Evolutionary conservation across 1,139 yeast genomes (phyloP).

Genomic region (Hemisphaericaspora xylanilytica): DNA sequence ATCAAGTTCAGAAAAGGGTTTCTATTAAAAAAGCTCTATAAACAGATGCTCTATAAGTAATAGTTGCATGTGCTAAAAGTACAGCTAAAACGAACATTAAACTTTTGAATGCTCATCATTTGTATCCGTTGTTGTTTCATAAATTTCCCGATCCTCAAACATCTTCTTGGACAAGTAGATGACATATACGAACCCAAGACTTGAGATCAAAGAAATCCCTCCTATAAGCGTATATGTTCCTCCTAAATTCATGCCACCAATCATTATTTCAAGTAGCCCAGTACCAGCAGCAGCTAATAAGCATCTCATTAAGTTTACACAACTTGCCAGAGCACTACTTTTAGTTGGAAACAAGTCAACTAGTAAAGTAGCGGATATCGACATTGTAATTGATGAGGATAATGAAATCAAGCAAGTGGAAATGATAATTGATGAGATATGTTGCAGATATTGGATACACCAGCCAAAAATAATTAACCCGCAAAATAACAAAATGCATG

Average conservation of each 20-base stretch:
- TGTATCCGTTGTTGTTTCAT: not conserved
- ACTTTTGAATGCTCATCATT: no score
- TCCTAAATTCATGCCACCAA: conserved; percentile 28
- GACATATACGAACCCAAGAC: conserved; percentile 19
- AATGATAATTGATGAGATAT: conserved; percentile 30
- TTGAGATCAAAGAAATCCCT: conserved; percentile 23
- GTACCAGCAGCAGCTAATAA: conserved; percentile 33
- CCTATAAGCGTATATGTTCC: conserved; percentile 39
- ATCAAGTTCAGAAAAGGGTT: no score
- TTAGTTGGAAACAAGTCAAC: conserved; percentile 36
- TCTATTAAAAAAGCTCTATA: no score
- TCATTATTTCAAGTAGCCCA: conserved; percentile 34
- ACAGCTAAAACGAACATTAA: no score
- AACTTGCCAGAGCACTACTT: conserved; percentile 38
- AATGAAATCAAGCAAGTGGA: conserved; percentile 30
- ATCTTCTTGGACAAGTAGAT: conserved; percentile 9
- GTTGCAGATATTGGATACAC: conserved; percentile 30
- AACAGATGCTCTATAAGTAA: no score
- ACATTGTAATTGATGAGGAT: conserved; percentile 26
- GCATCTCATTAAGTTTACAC: conserved; percentile 38
- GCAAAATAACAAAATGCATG: conserved; percentile 21
- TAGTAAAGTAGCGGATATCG: conserved; percentile 33
- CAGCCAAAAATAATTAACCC: conserved; percentile 42
- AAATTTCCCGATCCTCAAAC: not conserved
- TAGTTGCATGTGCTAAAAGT: no score